Evolutionary conservation across 2,329 filamentous ascomycete species (phyloP), one percentile per base, ranked within the genome.

Genomic region (Pseudogymnoascus sp.): DNA sequence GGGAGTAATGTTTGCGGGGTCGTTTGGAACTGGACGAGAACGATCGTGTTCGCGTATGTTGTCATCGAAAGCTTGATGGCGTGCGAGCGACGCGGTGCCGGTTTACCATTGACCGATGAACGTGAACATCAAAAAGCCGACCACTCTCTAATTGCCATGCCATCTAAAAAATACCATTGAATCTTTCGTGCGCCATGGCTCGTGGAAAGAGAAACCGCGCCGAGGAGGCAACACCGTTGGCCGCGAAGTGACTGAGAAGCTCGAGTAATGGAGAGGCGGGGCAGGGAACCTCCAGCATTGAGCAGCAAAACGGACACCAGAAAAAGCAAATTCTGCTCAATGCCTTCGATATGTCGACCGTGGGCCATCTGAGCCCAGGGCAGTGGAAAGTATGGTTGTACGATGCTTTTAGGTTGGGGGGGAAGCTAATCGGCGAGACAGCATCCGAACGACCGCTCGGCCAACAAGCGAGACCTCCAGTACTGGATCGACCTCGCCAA

Each of bases 401-500:
- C 18, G 23, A 21, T 56, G 35, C 14, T 2, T 11, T 31, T 18
- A 16, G 33, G 42, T 53, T 16, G 1, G 60, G 16, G 60, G 16
- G 63, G 59, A 16, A 50, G 6, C 21, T 28, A 5, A 65, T 60
- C 50, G 25, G 21, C 18, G 31, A 7, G 1, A 33, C 67, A 85
- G 80, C 85, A 87, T 61, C 84, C 85, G 0, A 76, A 73, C 14
- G 85, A 89, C 70, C 80, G 79, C 63, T 86, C 84, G 0, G 80
- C 82, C 0, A 83, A 81, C 0, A 88, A 88, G 65, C 77, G 83
- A 25, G 80, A 76, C 14, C 76, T 88, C 1, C 75, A 81, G 10
- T 87, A 88, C 69, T 88, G 84, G 84, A 82, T 84, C 23, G 78
- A 88, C 18, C 75, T 88, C 0, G 85, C 85, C 7, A 83, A 86